Base-by-base conservation (phyloP, 352 stramenopile genomes). In the Phytopythium oedochilum region DNA sequence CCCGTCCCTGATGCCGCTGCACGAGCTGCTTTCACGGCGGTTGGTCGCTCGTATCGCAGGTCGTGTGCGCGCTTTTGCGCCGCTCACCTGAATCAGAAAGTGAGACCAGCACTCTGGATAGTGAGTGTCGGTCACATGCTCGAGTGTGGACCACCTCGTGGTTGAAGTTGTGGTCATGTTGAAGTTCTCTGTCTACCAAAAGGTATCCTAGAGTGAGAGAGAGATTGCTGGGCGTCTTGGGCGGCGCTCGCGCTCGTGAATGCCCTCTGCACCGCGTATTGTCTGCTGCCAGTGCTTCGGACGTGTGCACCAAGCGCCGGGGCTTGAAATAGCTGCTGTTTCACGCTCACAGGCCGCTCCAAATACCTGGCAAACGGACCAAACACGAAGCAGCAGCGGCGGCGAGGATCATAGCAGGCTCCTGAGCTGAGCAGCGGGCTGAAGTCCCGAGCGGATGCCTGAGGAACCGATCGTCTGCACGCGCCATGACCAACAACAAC, bases 41-140 rank as follows among this genome's bases (percentile, higher is more conserved):
- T 43, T 43, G 36, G 17, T 43, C n/a, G 17, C 35, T 22, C 3
- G 10, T 40, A n/a, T 7, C 26, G 39, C 26, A 7, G 18, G n/a
- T 40, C 35, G 5, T 10, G 5, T 34, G 5, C 5, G 5, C 29
- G 29, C 40, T 47, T 31, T 47, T 47, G 40, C 22, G 12, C 40
- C 10, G 5, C 20, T n/a, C 40, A 31, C n/a, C n/a, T n/a, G n/a
- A 47, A 47, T 47, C 40, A 47, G 40, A 47, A 47, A 47, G 9
- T 15, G n/a, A 17, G 20, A 47, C 12, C 2, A 14, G 18, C 40
- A 47, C 23, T 47, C 22, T 31, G 9, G 0, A 11, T 9, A 20
- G 40, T 47, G 14, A 47, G 23, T 47, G 40, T 31, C 17, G 23
- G 40, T 47, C 40, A 32, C 31, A 14, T 29, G 22, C n/a, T n/a